Percentiles rank a stretch among this genome's conserved stretches.
Conservation (phyloP, 768 basidiomycete genomes). For the Agaricus blazei region DNA sequence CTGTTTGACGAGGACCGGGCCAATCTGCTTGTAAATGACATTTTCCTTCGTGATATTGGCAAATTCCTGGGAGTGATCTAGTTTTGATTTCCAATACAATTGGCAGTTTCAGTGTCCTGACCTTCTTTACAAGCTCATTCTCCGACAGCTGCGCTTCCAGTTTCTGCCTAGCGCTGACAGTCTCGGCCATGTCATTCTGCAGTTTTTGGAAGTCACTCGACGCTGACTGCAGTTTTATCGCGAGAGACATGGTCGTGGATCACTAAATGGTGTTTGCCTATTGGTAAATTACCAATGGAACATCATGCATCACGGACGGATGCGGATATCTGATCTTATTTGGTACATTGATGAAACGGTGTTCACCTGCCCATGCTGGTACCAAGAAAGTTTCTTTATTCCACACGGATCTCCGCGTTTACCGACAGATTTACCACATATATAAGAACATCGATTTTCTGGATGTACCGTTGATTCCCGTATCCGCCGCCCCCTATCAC, state of each 20-base stretch:
- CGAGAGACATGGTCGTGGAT: conserved; percentile 43
- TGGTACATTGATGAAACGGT: not conserved
- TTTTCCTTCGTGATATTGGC: conserved; percentile 66
- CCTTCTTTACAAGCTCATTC: conserved; percentile 91
- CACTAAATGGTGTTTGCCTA: not conserved
- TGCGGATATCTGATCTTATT: conserved; percentile 4
- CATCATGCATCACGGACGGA: not conserved
- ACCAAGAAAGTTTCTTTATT: not conserved
- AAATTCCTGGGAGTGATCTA: conserved; percentile 66
- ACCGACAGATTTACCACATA: not conserved
- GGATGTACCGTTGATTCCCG: not conserved
- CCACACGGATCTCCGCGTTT: not conserved
- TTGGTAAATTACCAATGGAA: no score
- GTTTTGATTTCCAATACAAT: not conserved
- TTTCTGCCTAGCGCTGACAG: conserved; percentile 77
- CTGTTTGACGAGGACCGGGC: conserved; percentile 87
- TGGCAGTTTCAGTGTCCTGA: conserved; percentile 16
- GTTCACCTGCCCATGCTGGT: no score
- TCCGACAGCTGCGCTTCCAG: conserved; percentile 90
- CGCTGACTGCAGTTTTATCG: conserved; percentile 57
- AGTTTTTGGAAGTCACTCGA: conserved; percentile 78
- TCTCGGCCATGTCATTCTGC: conserved; percentile 64
- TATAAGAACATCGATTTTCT: not conserved
- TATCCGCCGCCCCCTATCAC: no score
- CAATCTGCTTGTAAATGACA: conserved; percentile 84